Base-by-base conservation (phyloP, 768 basidiomycete genomes). In the Lyophyllum decastes region DNA sequence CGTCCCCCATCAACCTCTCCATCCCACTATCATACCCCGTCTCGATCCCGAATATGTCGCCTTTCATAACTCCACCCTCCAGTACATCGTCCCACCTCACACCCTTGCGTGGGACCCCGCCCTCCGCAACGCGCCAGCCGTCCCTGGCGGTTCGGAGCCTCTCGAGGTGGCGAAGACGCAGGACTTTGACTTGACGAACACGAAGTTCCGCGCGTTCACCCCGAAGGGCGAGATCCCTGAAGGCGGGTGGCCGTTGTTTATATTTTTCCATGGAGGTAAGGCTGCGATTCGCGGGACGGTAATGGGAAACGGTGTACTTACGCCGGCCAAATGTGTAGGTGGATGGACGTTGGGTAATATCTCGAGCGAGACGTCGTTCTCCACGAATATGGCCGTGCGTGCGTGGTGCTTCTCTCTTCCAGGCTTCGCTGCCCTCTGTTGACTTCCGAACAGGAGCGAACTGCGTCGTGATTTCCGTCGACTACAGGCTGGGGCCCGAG, bases 281-380 rank as follows among this genome's bases (percentile, higher is more conserved):
- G 47, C 10, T 14, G 22, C 16, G n/a, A 5, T 14, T 34, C 19
- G 19, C 7, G n/a, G 33, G 55, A 26, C 34, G 24, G 44, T 12
- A 21, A 38, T 5, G n/a, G n/a, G 2, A 21, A 11, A 19, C n/a
- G n/a, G n/a, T n/a, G n/a, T n/a, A n/a, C n/a, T n/a, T n/a, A n/a
- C n/a, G n/a, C n/a, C n/a, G 27, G 17, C 57, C 25, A 48, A 26
- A 22, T 30, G 19, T 19, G 5, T 62, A 87, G 89, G 90, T 41
- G 90, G 90, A 33, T 90, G 90, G 90, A 89, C 88, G 0, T 74
- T 91, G 1, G 90, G 90, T 0, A 84, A 76, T 54, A 86, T 89
- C 61, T 66, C 66, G 22, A 81, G 81, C 24, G 85, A 87, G 58
- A 81, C 79, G n/a, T 73, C 82, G 5, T 87, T 92, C 62, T 76